Conservation (phyloP, 2,329 filamentous ascomycete genomes). For the Seiridium cupressi region DNA sequence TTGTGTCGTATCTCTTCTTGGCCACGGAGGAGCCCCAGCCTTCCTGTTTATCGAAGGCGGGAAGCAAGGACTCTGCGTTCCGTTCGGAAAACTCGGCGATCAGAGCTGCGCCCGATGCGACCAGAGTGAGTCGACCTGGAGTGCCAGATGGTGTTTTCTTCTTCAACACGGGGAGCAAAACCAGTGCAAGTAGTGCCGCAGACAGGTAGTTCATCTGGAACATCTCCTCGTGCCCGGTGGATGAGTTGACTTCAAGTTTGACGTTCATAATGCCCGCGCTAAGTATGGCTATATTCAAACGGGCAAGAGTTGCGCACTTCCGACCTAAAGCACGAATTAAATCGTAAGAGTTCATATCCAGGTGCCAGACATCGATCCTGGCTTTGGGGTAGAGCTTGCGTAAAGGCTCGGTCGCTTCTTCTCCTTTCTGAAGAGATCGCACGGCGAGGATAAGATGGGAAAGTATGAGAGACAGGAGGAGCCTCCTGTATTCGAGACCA, state of each 20-base stretch:
- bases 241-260: constrained; percentile 17
- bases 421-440: constrained; percentile 26
- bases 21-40: constrained; percentile 33
- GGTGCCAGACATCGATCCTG: constrained; percentile 37
- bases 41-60: constrained; percentile 10
- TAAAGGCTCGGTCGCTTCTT: constrained; percentile 1
- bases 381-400: not conserved
- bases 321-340: constrained; percentile 37
- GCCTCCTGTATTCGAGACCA: constrained; percentile 27
- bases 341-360: constrained; percentile 37
- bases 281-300: constrained; percentile 37
- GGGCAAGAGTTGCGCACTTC: constrained; percentile 26
- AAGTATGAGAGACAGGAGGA: constrained; percentile 26
- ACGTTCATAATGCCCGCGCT: constrained; percentile 27
- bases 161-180: constrained; percentile 37
- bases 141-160: not conserved
- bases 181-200: constrained; percentile 43
- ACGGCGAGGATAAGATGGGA: constrained; percentile 31
- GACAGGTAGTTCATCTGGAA: constrained; percentile 50
- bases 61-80: constrained; percentile 4
- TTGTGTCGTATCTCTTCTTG: not conserved
- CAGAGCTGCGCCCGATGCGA: constrained; percentile 10
- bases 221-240: constrained; percentile 39
- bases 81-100: constrained; percentile 2
- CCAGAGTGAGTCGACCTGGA: constrained; percentile 16